Percentiles rank a stretch among this genome's conserved stretches.
Evolutionary conservation across 352 stramenopile genomes (phyloP).

Genomic region (Elongisporangium anandrum): DNA sequence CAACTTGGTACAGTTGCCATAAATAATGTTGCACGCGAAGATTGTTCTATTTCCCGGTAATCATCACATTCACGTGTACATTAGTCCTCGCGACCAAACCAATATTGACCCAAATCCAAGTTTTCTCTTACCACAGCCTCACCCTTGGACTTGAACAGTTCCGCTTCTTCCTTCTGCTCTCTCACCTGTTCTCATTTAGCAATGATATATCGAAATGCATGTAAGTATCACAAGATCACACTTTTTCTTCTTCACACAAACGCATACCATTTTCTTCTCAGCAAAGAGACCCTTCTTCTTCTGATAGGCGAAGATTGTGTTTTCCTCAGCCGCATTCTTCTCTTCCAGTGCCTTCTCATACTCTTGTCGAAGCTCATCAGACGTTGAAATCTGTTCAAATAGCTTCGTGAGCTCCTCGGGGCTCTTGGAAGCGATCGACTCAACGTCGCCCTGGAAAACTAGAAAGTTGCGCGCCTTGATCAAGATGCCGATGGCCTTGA

Average conservation of each 20-base stretch:
- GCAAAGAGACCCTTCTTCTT: conserved; percentile 95
- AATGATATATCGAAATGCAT: not conserved
- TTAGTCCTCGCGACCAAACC: not conserved
- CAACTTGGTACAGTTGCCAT: conserved; percentile 95
- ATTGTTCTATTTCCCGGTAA: conserved; percentile 33
- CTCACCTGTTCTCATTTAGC: conserved; percentile 56
- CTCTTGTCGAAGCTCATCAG: conserved; percentile 76
- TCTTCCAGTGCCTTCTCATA: conserved; percentile 80
- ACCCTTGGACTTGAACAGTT: conserved; percentile 74
- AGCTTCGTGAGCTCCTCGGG: conserved; percentile 95
- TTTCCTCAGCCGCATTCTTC: conserved; percentile 93
- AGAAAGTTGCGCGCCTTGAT: conserved; percentile 99
- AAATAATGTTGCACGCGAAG: conserved; percentile 92
- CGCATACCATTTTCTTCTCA: conserved; percentile 81
- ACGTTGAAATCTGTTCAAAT: conserved; percentile 96
- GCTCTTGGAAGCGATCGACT: conserved; percentile 95
- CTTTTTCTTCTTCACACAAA: not conserved
- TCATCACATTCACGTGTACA: not conserved
- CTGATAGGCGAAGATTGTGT: conserved; percentile 93
- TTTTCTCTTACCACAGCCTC: conserved; percentile 45
- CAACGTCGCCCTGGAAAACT: conserved; percentile 99
- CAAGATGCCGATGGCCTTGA: conserved; percentile 96
- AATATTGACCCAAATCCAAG: conserved; percentile 1
- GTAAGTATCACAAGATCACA: not conserved
- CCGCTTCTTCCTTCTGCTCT: conserved; percentile 93